Base-by-base conservation (phyloP, 2,329 filamentous ascomycete species). In the Madurella fahalii region DNA sequence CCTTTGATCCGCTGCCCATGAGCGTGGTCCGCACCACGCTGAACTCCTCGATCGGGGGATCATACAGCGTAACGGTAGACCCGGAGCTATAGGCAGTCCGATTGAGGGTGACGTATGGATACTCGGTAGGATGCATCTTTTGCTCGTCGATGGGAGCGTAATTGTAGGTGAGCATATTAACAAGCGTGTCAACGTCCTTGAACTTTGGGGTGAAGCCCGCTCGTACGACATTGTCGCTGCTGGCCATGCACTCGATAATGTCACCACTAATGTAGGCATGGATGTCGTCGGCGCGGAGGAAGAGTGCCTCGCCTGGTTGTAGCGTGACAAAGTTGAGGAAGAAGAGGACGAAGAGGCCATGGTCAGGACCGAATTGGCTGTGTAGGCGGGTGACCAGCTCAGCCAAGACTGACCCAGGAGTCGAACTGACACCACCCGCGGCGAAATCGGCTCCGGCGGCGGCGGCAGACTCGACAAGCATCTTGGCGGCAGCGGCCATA, bases 221-320 rank as follows among this genome's bases (percentile, higher is more conserved):
- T 53, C 94, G 90, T 49, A 99, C 92, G 37, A 99, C 94, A 63
- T 99, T 99, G 79, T 99, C 94, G n/a, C 90, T 95, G 9, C 90
- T 87, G 0, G 94, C 94, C 94, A 99, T 99, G 77, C 94, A 99
- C 74, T 99, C 94, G 69, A 99, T 91, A 63, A 99, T 96, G 67
- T 99, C 93, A 56, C 90, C 90, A 2, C 86, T 90, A 42, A 95
- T 74, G 71, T 99, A 99, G 47, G 94, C 94, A 70, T 99, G 94
- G 65, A 97, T 97, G 67, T 97, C 94, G 67, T 99, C 93, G 7
- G 94, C 94, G 65, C 90, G 90, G 37, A 99, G 80, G 74, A 97
- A 99, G 77, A 99, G 88, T 9, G 93, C 94, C 74, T 99, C 93
- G 50, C 94, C 94, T 1, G 92, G 84, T 47, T 87, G 77, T 13